Percentiles rank a stretch among this genome's conserved stretches.
phyloP scores from a whole-genome alignment of 345 rosid genomes.

The Litchi chinensis region DNA sequence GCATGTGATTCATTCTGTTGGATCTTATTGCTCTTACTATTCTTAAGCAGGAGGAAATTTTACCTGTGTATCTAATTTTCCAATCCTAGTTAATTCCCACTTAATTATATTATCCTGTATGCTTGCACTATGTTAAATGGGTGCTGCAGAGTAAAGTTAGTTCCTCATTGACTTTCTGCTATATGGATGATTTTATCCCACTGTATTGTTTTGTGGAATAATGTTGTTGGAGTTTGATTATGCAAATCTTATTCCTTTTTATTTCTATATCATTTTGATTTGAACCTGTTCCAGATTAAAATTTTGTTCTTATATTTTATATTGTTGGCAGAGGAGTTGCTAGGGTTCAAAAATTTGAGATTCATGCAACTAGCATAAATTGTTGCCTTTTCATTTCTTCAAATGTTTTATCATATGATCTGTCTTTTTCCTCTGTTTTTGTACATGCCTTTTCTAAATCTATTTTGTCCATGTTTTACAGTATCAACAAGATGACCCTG shows the following conservation, averaged over 20 bases:
- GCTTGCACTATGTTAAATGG: background rate
- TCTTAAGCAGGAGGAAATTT: background rate
- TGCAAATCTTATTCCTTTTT: background rate
- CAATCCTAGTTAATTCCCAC: background rate
- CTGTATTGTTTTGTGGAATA: background rate
- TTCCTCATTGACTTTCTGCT: background rate
- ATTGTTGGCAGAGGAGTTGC: background rate
- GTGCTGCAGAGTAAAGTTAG: background rate
- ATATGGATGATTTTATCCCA: background rate
- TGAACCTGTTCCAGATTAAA: background rate
- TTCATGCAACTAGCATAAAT: background rate
- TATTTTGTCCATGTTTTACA: slow-evolving; percentile 36
- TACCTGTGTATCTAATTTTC: background rate
- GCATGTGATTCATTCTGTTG: background rate
- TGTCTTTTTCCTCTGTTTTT: background rate
- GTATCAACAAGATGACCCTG: slow-evolving; percentile 81
- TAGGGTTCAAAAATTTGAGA: background rate
- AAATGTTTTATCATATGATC: background rate
- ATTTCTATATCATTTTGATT: background rate
- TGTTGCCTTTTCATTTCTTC: background rate
- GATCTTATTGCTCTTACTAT: background rate
- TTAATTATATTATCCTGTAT: background rate
- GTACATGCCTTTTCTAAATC: background rate
- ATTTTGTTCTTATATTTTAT: background rate
- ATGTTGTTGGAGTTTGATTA: background rate